Conservation (phyloP, 1,139 yeast species). For the Lodderomyces jiufengensis region DNA sequence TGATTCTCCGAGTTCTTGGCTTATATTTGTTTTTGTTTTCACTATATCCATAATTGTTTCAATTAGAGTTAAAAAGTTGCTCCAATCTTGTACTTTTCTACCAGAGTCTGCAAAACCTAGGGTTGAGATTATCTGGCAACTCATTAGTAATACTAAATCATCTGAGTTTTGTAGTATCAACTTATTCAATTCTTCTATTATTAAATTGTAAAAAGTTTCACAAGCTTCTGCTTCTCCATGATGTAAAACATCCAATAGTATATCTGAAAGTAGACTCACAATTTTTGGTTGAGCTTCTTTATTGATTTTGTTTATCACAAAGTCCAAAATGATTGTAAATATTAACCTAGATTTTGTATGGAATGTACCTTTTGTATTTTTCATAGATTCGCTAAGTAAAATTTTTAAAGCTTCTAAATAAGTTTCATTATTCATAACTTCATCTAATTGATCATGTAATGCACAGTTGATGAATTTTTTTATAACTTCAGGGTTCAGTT, state of each 20-base stretch:
- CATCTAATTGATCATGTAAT: conserved; percentile 41
- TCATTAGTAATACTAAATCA: conserved; percentile 15
- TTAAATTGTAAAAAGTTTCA: conserved; percentile 36
- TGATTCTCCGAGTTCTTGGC: conserved; percentile 23
- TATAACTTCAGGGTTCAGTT: conserved; percentile 52
- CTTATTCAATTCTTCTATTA: conserved; percentile 24
- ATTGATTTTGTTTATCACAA: conserved; percentile 23
- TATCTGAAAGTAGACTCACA: conserved; percentile 53
- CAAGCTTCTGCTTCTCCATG: conserved; percentile 61
- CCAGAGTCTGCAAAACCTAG: conserved; percentile 69
- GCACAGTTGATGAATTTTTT: conserved; percentile 46
- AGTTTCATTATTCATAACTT: conserved; percentile 30
- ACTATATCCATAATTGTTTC: conserved; percentile 14
- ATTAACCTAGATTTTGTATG: conserved; percentile 67
- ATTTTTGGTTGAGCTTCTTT: conserved; percentile 13
- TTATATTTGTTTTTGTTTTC: not conserved
- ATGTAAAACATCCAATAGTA: conserved; percentile 55
- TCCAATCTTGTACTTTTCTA: conserved; percentile 51
- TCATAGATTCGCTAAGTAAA: conserved; percentile 71
- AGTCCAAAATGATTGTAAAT: conserved; percentile 40
- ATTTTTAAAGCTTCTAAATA: conserved; percentile 57
- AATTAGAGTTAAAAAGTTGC: conserved; percentile 17
- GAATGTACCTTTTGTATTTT: conserved; percentile 64
- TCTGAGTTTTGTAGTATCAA: conserved; percentile 12
- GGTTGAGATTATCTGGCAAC: conserved; percentile 35